Conservation (phyloP, 1,139 yeast genomes). For the Pichia kudriavzevii region DNA sequence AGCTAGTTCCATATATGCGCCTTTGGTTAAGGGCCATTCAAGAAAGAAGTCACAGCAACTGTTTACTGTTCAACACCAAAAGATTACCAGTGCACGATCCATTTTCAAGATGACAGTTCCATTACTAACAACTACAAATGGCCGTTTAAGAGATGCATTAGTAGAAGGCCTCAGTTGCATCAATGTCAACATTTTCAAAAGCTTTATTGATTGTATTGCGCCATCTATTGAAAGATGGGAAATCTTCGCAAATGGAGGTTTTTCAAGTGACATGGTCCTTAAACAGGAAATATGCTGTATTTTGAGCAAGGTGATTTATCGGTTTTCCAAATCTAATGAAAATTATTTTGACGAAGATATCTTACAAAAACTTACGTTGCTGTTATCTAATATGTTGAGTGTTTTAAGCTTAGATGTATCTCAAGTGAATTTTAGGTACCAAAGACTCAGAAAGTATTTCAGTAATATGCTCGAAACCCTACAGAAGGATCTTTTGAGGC, state of each 20-base stretch:
- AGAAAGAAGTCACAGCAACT: conserved; percentile 70
- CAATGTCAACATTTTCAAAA: conserved; percentile 80
- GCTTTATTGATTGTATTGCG: conserved; percentile 74
- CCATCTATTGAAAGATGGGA: conserved; percentile 57
- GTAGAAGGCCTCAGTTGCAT: conserved; percentile 82
- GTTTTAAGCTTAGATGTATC: conserved; percentile 52
- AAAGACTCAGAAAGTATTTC: conserved; percentile 70
- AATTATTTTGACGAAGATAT: conserved; percentile 65
- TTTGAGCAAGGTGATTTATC: conserved; percentile 59
- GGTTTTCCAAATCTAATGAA: conserved; percentile 46
- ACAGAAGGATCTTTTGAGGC: conserved; percentile 31
- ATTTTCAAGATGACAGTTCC: conserved; percentile 87
- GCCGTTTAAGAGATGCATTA: conserved; percentile 73
- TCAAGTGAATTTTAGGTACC: conserved; percentile 67
- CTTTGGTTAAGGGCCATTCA: conserved; percentile 37
- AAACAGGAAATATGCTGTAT: conserved; percentile 77
- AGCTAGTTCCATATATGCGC: conserved; percentile 20
- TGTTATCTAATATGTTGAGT: conserved; percentile 57
- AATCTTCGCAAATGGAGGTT: conserved; percentile 17
- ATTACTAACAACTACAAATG: conserved; percentile 62
- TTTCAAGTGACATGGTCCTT: conserved; percentile 25
- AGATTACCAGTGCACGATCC: conserved; percentile 87
- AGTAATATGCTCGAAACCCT: conserved; percentile 70
- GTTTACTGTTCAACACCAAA: conserved; percentile 78
- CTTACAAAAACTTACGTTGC: conserved; percentile 52